Evolutionary conservation across 2,329 filamentous ascomycete genomes (phyloP).

Genomic region (Alternaria solani): DNA sequence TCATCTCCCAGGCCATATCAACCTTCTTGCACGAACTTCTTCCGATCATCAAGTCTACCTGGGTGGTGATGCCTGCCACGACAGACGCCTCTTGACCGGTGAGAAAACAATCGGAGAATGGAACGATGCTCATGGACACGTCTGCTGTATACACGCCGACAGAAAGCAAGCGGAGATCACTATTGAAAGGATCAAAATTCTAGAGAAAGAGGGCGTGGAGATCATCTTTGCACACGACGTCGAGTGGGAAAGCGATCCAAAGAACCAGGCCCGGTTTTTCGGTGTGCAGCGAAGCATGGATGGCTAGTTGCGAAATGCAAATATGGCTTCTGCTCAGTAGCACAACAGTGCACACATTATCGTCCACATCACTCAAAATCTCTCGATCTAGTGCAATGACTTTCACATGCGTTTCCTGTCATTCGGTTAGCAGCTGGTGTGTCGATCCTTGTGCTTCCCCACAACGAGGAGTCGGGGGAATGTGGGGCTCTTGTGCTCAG

Average conservation of each 20-base stretch:
- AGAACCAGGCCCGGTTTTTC: slow-evolving; percentile 41
- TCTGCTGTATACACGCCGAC: slow-evolving; percentile 63
- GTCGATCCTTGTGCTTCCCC: slow-evolving; percentile 16
- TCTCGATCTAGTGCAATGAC: not conserved
- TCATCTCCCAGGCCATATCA: slow-evolving; percentile 63
- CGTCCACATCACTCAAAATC: not conserved
- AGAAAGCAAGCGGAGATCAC: slow-evolving; percentile 56
- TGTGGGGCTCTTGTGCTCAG: slow-evolving; percentile 13
- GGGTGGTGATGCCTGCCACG: slow-evolving; percentile 64
- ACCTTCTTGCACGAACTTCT: slow-evolving; percentile 56
- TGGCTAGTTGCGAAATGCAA: not conserved
- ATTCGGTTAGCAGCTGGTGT: not conserved
- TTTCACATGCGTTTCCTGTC: not conserved
- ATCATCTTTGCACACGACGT: slow-evolving; percentile 63
- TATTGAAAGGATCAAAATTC: slow-evolving; percentile 53
- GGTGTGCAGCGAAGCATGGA: slow-evolving; percentile 17
- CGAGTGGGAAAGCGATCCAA: slow-evolving; percentile 56
- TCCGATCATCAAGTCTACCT: slow-evolving; percentile 56
- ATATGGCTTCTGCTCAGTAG: not conserved
- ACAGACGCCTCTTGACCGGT: slow-evolving; percentile 60
- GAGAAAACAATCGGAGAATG: slow-evolving; percentile 63
- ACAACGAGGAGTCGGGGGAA: slow-evolving; percentile 13
- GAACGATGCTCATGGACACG: slow-evolving; percentile 55
- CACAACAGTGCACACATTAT: not conserved
- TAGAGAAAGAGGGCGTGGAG: slow-evolving; percentile 57